Evolutionary conservation across 106 monocot genomes (phyloP).

Genomic region (Xerophyta viscosa): DNA sequence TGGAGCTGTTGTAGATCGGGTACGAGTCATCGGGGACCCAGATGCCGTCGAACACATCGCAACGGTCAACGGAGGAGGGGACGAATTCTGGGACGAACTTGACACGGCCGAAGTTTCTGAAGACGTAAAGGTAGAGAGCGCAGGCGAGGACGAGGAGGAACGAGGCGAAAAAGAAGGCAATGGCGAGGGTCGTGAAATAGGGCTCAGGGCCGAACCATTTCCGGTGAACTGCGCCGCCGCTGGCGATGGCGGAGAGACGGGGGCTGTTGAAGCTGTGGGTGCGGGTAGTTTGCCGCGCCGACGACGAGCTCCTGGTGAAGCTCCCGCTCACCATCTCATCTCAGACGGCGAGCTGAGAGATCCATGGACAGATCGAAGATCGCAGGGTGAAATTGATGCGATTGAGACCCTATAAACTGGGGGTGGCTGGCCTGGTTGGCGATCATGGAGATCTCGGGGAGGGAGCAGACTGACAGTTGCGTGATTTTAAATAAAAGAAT

Average conservation of each 20-base stretch:
- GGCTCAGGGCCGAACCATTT: background rate
- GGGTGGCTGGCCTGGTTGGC: too few species aligned
- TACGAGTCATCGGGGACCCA: slow-evolving; percentile 57
- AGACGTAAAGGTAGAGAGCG: background rate
- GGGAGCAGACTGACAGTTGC: too few species aligned
- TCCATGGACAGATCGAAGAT: too few species aligned
- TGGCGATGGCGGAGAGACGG: background rate
- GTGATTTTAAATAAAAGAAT: too few species aligned
- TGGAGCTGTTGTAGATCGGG: slow-evolving; percentile 82
- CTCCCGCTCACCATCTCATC: slow-evolving; percentile 6
- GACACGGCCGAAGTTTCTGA: background rate
- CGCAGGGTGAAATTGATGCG: too few species aligned
- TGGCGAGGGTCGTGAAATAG: background rate
- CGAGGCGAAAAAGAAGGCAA: background rate
- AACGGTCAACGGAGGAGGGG: background rate
- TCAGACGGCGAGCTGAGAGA: too few species aligned
- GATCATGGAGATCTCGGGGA: too few species aligned
- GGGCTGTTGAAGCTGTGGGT: slow-evolving; percentile 3
- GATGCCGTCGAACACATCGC: slow-evolving; percentile 33
- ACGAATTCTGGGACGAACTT: background rate
- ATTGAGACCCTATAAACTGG: too few species aligned
- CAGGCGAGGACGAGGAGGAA: background rate
- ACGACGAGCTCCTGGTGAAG: slow-evolving; percentile 8
- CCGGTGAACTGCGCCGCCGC: too few species aligned
- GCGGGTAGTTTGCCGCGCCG: background rate